Evolutionary conservation across 2,329 filamentous ascomycete genomes (phyloP).

Genomic region (Beauveria brongniartii): DNA sequence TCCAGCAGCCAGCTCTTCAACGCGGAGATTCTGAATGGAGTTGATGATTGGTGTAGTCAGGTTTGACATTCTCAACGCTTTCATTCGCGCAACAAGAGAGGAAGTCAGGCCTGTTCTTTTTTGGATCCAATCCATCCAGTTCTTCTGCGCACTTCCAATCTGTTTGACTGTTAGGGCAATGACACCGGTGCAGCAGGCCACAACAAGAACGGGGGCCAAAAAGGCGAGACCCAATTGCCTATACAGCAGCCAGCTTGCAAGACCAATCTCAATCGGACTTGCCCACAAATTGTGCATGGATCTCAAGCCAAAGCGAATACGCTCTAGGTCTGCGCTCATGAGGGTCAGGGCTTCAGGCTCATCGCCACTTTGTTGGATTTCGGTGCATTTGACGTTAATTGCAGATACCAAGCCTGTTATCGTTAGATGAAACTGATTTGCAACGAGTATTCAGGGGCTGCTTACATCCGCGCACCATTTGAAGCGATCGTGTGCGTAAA

Average conservation of each 20-base stretch:
- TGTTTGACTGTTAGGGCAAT: too few relatives aligned
- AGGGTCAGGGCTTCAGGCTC: conserved; percentile 16
- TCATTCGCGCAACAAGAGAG: conserved; percentile 34
- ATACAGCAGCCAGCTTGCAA: conserved; percentile 24
- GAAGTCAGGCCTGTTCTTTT: conserved; percentile 33
- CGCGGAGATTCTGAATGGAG: conserved; percentile 18
- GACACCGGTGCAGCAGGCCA: conserved; percentile 18
- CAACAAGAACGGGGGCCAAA: conserved; percentile 12
- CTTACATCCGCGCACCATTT: conserved; percentile 20
- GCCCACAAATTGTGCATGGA: conserved; percentile 23
- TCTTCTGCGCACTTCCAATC: neutral
- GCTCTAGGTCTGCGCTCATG: conserved; percentile 27
- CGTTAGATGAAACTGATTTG: too few relatives aligned
- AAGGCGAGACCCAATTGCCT: conserved; percentile 21
- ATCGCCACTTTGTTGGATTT: conserved; percentile 14
- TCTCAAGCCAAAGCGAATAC: conserved; percentile 18
- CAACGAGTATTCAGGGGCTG: too few relatives aligned
- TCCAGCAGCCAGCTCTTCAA: conserved; percentile 16
- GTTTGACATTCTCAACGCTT: conserved; percentile 37
- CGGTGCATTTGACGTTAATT: too few relatives aligned
- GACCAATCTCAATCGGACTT: conserved; percentile 18
- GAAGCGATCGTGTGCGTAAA: conserved; percentile 24
- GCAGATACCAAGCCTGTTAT: too few relatives aligned
- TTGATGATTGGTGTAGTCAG: conserved; percentile 18
- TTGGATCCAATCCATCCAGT: conserved; percentile 36